Evolutionary conservation across 345 rosid genomes (phyloP).

Genomic region (Bruguiera parviflora): DNA sequence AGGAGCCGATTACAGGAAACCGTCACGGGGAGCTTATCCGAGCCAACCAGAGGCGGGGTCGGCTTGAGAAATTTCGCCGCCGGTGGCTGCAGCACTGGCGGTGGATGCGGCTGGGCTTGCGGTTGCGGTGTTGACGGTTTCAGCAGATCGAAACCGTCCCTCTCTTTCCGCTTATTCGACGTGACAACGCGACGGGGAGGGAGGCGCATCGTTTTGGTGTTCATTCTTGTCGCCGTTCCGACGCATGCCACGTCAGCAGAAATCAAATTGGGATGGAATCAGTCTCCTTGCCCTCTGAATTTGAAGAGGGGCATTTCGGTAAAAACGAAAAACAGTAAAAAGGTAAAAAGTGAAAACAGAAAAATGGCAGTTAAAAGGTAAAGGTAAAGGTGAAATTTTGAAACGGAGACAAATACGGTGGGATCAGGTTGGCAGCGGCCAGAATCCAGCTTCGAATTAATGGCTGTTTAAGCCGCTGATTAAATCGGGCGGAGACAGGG

Average conservation of each 20-base stretch:
- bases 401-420: background rate
- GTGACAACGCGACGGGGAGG: conserved; percentile 73
- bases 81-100: background rate
- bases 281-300: background rate
- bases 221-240: conserved; percentile 29
- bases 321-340: background rate
- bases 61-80: conserved; percentile 19
- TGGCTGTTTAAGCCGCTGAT: background rate
- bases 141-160: conserved; percentile 41
- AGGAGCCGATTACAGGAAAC: conserved; percentile 49
- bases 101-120: background rate
- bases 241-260: conserved; percentile 70
- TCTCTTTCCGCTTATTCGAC: conserved; percentile 61
- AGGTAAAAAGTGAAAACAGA: background rate
- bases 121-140: conserved; percentile 14
- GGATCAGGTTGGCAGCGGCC: background rate
- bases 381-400: background rate
- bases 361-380: background rate
- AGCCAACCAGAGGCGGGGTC: background rate
- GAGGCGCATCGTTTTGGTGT: conserved; percentile 83
- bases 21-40: conserved; percentile 6
- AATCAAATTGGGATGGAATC: background rate
- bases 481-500: background rate
- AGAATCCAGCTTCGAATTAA: background rate
- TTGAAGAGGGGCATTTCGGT: background rate